Conservation (phyloP, 257 asterid species). For the Rauvolfia tetraphylla region DNA sequence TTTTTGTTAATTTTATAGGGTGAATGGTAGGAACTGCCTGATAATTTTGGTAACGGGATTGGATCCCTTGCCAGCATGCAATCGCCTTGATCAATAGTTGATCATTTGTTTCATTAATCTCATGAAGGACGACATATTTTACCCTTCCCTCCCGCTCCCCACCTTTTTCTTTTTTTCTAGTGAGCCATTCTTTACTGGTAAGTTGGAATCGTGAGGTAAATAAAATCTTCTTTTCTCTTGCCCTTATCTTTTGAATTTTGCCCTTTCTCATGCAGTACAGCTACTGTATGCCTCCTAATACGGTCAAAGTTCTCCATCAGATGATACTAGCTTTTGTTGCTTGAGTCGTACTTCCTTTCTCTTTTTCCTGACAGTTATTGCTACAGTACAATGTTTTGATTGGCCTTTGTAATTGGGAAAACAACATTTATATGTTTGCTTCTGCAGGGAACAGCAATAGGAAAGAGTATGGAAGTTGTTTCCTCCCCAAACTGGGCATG, state of each 20-base stretch:
- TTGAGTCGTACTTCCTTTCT: neutral
- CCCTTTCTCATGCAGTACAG: neutral
- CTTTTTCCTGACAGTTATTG: neutral
- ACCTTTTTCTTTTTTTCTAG: neutral
- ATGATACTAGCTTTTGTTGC: neutral
- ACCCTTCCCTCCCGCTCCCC: neutral
- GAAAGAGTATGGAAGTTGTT: conserved; percentile 47
- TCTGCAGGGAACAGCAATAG: conserved; percentile 65
- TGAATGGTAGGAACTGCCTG: too few relatives aligned
- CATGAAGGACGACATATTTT: neutral
- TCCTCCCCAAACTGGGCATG: conserved; percentile 44
- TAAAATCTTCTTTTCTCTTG: neutral
- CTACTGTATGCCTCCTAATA: neutral
- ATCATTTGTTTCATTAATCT: neutral
- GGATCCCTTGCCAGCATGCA: neutral
- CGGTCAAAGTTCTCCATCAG: neutral
- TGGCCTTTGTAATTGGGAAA: neutral
- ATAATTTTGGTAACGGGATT: too few relatives aligned
- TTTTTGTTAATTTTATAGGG: neutral
- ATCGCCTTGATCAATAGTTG: neutral
- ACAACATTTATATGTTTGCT: conserved; percentile 1
- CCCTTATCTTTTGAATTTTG: neutral
- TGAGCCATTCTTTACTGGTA: neutral
- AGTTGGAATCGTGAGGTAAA: neutral
- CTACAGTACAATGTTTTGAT: neutral